These are phyloP conservation scores for Pseudogymnoascus sp. DNA, from an alignment of 2,329 filamentous ascomycete species.

Conservation along the genomic window DNA sequence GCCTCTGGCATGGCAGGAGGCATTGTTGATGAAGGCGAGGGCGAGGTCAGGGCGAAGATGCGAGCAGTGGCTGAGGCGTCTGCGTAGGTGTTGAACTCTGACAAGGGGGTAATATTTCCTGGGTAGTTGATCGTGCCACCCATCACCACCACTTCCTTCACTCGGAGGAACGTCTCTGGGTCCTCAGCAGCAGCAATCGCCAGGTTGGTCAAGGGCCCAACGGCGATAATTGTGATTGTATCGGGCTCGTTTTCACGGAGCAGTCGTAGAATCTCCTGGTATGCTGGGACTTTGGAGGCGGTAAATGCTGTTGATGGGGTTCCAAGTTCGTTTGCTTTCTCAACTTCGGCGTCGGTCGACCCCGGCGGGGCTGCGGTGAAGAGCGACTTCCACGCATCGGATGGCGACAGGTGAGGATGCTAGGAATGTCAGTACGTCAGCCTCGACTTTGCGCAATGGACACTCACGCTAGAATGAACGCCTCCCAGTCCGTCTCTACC, in stretches of 20 bases:
- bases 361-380: slow-evolving; percentile 45
- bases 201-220: slow-evolving; percentile 90
- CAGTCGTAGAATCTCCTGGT: slow-evolving; percentile 83
- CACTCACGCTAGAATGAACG: slow-evolving; percentile 53
- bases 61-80: slow-evolving; percentile 73
- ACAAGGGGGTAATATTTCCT: slow-evolving; percentile 79
- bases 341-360: slow-evolving; percentile 40
- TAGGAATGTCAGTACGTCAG: slow-evolving; percentile 28
- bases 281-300: slow-evolving; percentile 64
- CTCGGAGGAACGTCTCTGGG: slow-evolving; percentile 78
- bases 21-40: slow-evolving; percentile 69
- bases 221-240: slow-evolving; percentile 81
- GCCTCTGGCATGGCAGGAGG: slow-evolving; percentile 50
- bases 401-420: slow-evolving; percentile 67
- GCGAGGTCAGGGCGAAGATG: slow-evolving; percentile 70
- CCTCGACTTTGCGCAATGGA: not conserved
- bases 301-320: slow-evolving; percentile 54
- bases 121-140: slow-evolving; percentile 72
- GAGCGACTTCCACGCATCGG: slow-evolving; percentile 65
- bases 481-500: slow-evolving; percentile 70
- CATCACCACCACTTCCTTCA: slow-evolving; percentile 92
- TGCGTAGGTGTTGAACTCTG: slow-evolving; percentile 94
- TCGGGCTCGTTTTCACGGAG: slow-evolving; percentile 73
- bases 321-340: slow-evolving; percentile 25
- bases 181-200: slow-evolving; percentile 84